Conservation (phyloP, 1,284 basidiomycete species). For the Leccinum discolor region DNA sequence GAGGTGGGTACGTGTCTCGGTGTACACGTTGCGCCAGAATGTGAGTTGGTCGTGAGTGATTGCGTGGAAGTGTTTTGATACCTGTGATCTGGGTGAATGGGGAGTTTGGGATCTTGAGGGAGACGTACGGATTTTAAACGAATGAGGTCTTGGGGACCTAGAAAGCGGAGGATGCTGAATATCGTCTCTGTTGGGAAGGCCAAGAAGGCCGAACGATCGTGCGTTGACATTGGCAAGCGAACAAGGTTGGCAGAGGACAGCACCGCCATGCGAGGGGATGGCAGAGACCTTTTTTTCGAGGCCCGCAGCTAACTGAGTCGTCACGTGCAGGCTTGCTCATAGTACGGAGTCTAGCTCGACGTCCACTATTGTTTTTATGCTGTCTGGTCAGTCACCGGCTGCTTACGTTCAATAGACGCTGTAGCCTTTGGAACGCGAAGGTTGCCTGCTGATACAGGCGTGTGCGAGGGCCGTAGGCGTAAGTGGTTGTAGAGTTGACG, state of each 20-base stretch:
- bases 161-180: slow-evolving; percentile 10
- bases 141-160: slow-evolving; percentile 16
- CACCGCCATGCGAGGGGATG: too few relatives aligned
- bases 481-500: slow-evolving; percentile 79
- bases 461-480: slow-evolving; percentile 75
- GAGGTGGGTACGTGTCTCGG: slow-evolving; percentile 4
- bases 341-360: slow-evolving; percentile 41
- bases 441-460: slow-evolving; percentile 60
- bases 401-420: slow-evolving; percentile 63
- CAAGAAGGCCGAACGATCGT: too few relatives aligned
- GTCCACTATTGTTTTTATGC: slow-evolving; percentile 33
- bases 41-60: slow-evolving; percentile 7
- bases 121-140: slow-evolving; percentile 16
- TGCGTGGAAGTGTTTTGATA: slow-evolving; percentile 15
- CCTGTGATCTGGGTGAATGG: slow-evolving; percentile 8
- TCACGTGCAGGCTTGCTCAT: too few relatives aligned
- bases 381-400: slow-evolving; percentile 33
- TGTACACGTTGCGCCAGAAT: slow-evolving; percentile 17
- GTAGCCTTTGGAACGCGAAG: slow-evolving; percentile 46
- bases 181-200: slow-evolving; percentile 19
- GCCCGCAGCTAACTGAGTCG: too few relatives aligned
- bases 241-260: too few relatives aligned
- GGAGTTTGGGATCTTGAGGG: not conserved
- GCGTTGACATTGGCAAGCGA: too few relatives aligned
- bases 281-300: too few relatives aligned